phyloP scores from a whole-genome alignment of 2,329 filamentous ascomycete species.

The Penicillium sclerotigenum region DNA sequence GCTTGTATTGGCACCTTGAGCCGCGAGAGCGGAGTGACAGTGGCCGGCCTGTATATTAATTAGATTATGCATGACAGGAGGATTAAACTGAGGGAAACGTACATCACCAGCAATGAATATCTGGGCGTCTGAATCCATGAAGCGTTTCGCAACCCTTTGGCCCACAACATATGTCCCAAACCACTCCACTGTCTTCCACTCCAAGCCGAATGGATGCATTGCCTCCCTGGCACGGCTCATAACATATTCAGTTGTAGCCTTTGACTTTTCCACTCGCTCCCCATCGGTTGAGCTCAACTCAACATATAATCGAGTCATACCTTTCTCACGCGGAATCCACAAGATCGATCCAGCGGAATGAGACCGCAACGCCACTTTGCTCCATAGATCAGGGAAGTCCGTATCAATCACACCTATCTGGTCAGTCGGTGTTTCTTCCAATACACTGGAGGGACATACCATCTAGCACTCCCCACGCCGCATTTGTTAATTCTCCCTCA shows the following conservation, averaged over 20 bases:
- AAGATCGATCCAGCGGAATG: conserved; percentile 66
- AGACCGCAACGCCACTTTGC: conserved; percentile 67
- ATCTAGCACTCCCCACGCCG: conserved; percentile 70
- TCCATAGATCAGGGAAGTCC: conserved; percentile 72
- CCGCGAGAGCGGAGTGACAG: conserved; percentile 33
- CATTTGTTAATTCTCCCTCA: conserved; percentile 51
- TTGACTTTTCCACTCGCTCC: conserved; percentile 30
- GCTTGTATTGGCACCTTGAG: conserved; percentile 37
- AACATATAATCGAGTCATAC: conserved; percentile 64
- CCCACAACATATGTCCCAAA: conserved; percentile 52
- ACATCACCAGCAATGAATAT: conserved; percentile 52
- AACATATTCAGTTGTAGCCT: conserved; percentile 62
- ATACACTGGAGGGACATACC: conserved; percentile 46
- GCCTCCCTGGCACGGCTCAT: conserved; percentile 53
- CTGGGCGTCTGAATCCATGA: conserved; percentile 41
- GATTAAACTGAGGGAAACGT: not conserved
- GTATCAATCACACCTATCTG: conserved; percentile 53
- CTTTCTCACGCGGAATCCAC: conserved; percentile 70
- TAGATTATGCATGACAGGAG: not conserved
- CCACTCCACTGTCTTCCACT: conserved; percentile 48
- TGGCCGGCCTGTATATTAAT: conserved; percentile 25
- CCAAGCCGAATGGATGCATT: conserved; percentile 45
- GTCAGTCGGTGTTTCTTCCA: not conserved
- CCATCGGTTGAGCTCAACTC: conserved; percentile 33
- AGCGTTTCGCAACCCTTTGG: conserved; percentile 48